phyloP scores from a whole-genome alignment of 106 monocot genomes.

The Triglochin maritima region DNA sequence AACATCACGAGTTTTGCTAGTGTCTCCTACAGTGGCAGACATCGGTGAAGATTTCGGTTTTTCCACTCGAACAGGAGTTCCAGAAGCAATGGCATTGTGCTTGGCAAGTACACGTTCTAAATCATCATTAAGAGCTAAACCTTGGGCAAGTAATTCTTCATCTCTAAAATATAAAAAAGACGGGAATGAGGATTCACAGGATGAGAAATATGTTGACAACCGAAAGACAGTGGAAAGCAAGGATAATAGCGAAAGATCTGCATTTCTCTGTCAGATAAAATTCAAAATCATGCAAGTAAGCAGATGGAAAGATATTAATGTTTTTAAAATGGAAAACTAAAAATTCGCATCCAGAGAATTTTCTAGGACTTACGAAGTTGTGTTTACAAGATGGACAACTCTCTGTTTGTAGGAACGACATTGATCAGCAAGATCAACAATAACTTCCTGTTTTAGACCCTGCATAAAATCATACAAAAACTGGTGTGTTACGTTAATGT shows the following conservation, averaged over 20 bases:
- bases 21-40: conserved; percentile 11
- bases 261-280: too few species aligned
- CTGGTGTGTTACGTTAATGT: neutral
- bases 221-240: neutral
- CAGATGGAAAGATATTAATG: too few species aligned
- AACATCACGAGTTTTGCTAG: conserved; percentile 28
- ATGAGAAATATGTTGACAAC: neutral
- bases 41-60: conserved; percentile 45
- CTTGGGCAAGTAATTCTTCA: conserved; percentile 62
- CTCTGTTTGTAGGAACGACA: conserved; percentile 67
- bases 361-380: conserved; percentile 61
- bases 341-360: neutral
- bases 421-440: conserved; percentile 80
- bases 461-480: conserved; percentile 10
- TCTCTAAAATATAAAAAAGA: conserved; percentile 35
- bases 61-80: conserved; percentile 49
- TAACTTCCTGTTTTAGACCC: conserved; percentile 80
- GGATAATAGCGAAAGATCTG: neutral
- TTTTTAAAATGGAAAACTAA: too few species aligned
- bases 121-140: conserved; percentile 90
- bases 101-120: conserved; percentile 77
- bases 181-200: neutral
- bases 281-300: too few species aligned
- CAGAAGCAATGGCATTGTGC: conserved; percentile 83
- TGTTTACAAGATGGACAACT: conserved; percentile 83